Evolutionary conservation across 169 alveolate genomes (phyloP).

Genomic region (Theileria orientalis): DNA sequence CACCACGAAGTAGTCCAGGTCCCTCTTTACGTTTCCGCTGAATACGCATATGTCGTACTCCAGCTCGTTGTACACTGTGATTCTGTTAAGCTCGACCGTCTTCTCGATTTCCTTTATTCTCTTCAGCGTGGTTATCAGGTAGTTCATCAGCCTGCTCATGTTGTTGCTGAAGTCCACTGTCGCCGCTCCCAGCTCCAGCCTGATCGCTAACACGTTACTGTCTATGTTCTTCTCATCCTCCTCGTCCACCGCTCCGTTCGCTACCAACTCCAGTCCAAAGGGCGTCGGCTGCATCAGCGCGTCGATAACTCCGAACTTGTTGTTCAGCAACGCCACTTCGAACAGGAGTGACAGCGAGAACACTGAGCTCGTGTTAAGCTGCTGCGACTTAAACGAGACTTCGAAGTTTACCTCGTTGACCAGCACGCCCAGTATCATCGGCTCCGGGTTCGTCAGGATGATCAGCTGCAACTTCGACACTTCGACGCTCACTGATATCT

Average conservation of each 20-base stretch:
- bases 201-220: neutral
- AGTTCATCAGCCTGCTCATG: neutral
- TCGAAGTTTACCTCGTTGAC: neutral
- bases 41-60: conserved; percentile 19
- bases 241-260: neutral
- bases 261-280: neutral
- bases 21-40: conserved; percentile 9
- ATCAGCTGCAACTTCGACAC: neutral
- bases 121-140: conserved; percentile 2
- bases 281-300: neutral
- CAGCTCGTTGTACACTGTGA: conserved; percentile 10
- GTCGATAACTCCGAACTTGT: neutral
- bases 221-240: neutral
- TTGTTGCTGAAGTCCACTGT: conserved; percentile 1
- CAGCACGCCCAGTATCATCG: neutral
- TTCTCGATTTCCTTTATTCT: conserved; percentile 8
- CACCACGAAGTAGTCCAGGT: conserved; percentile 11
- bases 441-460: neutral
- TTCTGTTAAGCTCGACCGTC: neutral
- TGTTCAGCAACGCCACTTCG: neutral
- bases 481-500: neutral
- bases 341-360: conserved; percentile 4
- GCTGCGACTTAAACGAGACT: neutral
- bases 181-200: neutral
- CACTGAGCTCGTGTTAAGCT: neutral